Percentiles rank a stretch among this genome's conserved stretches.
Conservation (phyloP, 2,329 filamentous ascomycete species). For the Neofusicoccum ribis region DNA sequence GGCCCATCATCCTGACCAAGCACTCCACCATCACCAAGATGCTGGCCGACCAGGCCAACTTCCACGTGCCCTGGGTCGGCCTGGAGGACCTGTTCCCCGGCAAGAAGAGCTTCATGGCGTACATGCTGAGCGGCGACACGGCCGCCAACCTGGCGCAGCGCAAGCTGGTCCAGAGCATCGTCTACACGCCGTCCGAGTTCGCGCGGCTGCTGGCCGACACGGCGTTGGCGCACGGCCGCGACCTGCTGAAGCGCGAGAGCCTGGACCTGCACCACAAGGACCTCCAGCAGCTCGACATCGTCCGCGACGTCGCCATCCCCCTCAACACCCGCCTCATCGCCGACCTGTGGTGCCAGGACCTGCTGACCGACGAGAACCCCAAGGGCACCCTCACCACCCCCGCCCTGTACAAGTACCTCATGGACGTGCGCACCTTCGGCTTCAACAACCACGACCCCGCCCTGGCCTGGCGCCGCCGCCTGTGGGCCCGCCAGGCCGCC, state of each 20-base stretch:
- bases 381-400: conserved; percentile 49
- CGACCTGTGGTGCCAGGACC: conserved; percentile 26
- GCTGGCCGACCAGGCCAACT: conserved; percentile 17
- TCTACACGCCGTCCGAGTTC: conserved; percentile 20
- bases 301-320: conserved; percentile 24
- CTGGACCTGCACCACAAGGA: background rate
- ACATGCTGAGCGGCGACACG: conserved; percentile 21
- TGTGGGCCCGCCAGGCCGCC: conserved; percentile 44
- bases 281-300: conserved; percentile 18
- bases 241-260: background rate
- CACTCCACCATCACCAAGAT: conserved; percentile 13
- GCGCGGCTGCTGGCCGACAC: conserved; percentile 5
- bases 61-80: conserved; percentile 20
- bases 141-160: conserved; percentile 17
- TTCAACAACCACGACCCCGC: conserved; percentile 52
- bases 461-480: conserved; percentile 49
- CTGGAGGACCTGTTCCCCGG: conserved; percentile 22
- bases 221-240: background rate
- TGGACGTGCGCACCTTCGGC: conserved; percentile 49
- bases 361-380: conserved; percentile 25
- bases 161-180: conserved; percentile 13
- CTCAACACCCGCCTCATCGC: conserved; percentile 29
- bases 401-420: conserved; percentile 53
- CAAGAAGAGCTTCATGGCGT: conserved; percentile 20
- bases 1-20: background rate